Conservation (phyloP, 768 basidiomycete genomes). For the Thelephora aurantiotincta region DNA sequence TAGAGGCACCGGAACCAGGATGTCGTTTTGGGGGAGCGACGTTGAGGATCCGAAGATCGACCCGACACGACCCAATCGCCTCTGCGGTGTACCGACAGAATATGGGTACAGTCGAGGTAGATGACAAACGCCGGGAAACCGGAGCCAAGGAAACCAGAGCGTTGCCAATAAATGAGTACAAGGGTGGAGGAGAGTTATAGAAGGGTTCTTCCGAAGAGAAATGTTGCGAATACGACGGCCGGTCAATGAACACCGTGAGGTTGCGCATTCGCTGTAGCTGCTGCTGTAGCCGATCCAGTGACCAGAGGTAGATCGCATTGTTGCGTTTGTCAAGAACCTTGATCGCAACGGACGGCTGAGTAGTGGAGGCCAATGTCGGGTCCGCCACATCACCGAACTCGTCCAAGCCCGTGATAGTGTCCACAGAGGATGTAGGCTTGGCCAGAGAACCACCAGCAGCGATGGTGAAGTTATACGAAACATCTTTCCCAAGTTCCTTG, state of each 20-base stretch:
- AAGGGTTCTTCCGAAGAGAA: conserved; percentile 91
- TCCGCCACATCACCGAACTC: conserved; percentile 92
- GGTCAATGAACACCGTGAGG: conserved; percentile 76
- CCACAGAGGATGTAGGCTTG: conserved; percentile 69
- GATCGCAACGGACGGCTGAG: conserved; percentile 75
- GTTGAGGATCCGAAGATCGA: conserved; percentile 72
- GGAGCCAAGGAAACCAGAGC: conserved; percentile 73
- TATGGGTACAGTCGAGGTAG: conserved; percentile 68
- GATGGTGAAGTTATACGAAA: conserved; percentile 86
- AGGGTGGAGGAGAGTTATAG: conserved; percentile 75
- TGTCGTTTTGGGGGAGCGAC: conserved; percentile 47
- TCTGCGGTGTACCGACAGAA: conserved; percentile 91
- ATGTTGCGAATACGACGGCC: conserved; percentile 87
- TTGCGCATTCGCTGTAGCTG: conserved; percentile 91
- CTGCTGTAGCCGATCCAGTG: conserved; percentile 74
- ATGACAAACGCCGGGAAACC: conserved; percentile 62
- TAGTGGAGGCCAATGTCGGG: conserved; percentile 52
- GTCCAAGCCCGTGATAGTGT: conserved; percentile 75
- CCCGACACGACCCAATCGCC: conserved; percentile 87
- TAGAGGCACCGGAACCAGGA: conserved; percentile 49
- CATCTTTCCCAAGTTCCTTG: conserved; percentile 76
- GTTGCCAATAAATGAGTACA: conserved; percentile 88
- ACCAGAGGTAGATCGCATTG: conserved; percentile 86
- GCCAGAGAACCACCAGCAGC: conserved; percentile 72
- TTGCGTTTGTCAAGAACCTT: conserved; percentile 86